Conservation (phyloP, 2,329 filamentous ascomycete species). For the Parafenestella ontariensis region DNA sequence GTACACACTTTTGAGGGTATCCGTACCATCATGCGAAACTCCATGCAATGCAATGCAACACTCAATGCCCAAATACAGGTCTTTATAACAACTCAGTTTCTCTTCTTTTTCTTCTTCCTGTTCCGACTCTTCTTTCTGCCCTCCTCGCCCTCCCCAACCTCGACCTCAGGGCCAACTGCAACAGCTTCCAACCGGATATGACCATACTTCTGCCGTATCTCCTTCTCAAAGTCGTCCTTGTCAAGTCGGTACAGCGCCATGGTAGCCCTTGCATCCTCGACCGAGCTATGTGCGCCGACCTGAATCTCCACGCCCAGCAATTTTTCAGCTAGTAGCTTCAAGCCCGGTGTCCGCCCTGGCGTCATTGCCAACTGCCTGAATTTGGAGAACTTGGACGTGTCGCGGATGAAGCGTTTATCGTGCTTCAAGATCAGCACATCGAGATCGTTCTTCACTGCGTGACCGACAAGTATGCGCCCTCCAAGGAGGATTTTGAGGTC, state of each 20-base stretch:
- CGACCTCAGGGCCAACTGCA: conserved; percentile 25
- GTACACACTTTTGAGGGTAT: conserved; percentile 26
- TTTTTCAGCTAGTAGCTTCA: conserved; percentile 66
- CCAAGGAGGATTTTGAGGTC: conserved; percentile 73
- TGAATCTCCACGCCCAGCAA: conserved; percentile 67
- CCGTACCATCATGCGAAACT: conserved; percentile 20
- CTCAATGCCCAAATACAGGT: background rate
- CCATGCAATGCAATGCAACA: conserved; percentile 18
- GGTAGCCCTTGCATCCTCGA: conserved; percentile 82
- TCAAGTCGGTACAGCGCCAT: conserved; percentile 88
- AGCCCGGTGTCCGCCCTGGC: conserved; percentile 70
- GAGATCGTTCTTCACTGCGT: conserved; percentile 81
- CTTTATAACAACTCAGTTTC: conserved; percentile 14
- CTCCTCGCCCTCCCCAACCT: conserved; percentile 27
- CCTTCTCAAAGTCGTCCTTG: conserved; percentile 84
- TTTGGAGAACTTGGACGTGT: conserved; percentile 79
- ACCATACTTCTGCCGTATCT: conserved; percentile 71
- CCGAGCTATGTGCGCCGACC: conserved; percentile 65
- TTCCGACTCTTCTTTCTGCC: conserved; percentile 44
- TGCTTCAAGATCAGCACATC: conserved; percentile 79
- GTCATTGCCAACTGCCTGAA: conserved; percentile 72
- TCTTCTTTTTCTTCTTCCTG: conserved; percentile 50
- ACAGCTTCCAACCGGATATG: conserved; percentile 32
- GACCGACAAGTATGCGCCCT: conserved; percentile 78
- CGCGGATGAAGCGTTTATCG: conserved; percentile 77